Base-by-base conservation (phyloP, 768 basidiomycete genomes). In the Inosperma sp. region DNA sequence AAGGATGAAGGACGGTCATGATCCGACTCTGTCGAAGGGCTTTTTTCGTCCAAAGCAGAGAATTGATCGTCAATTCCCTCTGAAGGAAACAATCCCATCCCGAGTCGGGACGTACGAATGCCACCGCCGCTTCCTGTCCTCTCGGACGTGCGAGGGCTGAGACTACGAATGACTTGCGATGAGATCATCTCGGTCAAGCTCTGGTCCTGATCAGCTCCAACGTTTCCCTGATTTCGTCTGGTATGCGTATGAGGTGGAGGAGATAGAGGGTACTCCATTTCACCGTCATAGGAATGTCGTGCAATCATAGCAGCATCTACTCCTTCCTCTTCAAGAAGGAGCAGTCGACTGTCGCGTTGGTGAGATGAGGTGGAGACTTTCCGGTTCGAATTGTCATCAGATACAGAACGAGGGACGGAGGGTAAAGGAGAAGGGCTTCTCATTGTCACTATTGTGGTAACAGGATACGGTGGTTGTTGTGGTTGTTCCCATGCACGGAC, bases 81-180 rank as follows among this genome's bases (percentile, higher is more conserved):
- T n/a, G n/a, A n/a, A n/a, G n/a, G n/a, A n/a, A n/a, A n/a, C n/a
- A n/a, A n/a, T n/a, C n/a, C n/a, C n/a, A n/a, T n/a, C n/a, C n/a
- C n/a, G n/a, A n/a, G n/a, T n/a, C n/a, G n/a, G n/a, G n/a, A n/a
- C n/a, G n/a, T 56, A 4, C 39, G 35, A 25, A 56, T 47, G 40
- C 65, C 57, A 17, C 27, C 16, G 25, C 41, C 41, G 21, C 30
- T 27, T 13, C 4, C 22, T 72, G 67, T 23, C 33, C 14, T 35
- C 23, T 36, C 51, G 13, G 67, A 67, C 5, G 68, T 77, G 23
- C 77, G 69, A 5, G 77, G 77, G 50, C 76, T 76, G 50, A 79
- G 58, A 39, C 63, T 70, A 34, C 76, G 65, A 4, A 76, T 61
- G 2, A 76, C 76, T 25, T 71, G 69, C 72, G 71, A 16, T 73